Conservation (phyloP, 805 yeast genomes). For the Henningerozyma blattae region DNA sequence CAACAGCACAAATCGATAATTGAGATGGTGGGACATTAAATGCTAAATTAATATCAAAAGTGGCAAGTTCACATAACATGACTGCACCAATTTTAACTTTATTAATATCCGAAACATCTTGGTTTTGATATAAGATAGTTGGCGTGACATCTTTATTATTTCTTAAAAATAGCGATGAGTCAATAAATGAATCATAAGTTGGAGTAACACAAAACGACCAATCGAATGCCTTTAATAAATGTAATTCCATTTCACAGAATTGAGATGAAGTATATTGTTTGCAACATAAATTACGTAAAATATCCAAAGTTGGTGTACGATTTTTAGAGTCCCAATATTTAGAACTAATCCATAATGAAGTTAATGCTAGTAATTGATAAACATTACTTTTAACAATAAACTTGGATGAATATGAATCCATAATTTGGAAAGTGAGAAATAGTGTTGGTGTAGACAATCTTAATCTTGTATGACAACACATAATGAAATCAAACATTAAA, state of each 20-base stretch:
- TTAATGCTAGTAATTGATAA: slow-evolving; percentile 75
- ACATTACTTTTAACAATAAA: slow-evolving; percentile 72
- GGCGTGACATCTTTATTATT: slow-evolving; percentile 5
- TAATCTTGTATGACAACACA: slow-evolving; percentile 56
- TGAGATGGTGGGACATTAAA: slow-evolving; percentile 35
- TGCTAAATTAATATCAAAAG: slow-evolving; percentile 47
- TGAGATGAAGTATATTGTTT: slow-evolving; percentile 42
- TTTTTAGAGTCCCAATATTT: slow-evolving; percentile 62
- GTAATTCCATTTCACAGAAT: slow-evolving; percentile 59
- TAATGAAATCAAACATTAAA: slow-evolving; percentile 66
- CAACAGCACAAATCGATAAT: slow-evolving; percentile 40
- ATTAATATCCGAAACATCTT: slow-evolving; percentile 17
- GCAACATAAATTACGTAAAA: slow-evolving; percentile 44
- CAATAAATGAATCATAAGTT: slow-evolving; percentile 53
- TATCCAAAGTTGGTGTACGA: slow-evolving; percentile 43
- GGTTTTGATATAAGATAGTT: slow-evolving; percentile 7
- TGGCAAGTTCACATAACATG: slow-evolving; percentile 54
- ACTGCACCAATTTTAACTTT: slow-evolving; percentile 45
- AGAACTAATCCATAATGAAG: slow-evolving; percentile 83
- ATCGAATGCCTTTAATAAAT: slow-evolving; percentile 46
- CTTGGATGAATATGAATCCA: slow-evolving; percentile 78
- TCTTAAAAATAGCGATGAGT: slow-evolving; percentile 31
- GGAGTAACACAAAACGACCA: slow-evolving; percentile 51
- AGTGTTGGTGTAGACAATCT: slow-evolving; percentile 54
- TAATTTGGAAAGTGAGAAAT: slow-evolving; percentile 54